These are phyloP conservation scores for Lentinula detonsa DNA, from an alignment of 768 basidiomycete species.

Conservation along the genomic window DNA sequence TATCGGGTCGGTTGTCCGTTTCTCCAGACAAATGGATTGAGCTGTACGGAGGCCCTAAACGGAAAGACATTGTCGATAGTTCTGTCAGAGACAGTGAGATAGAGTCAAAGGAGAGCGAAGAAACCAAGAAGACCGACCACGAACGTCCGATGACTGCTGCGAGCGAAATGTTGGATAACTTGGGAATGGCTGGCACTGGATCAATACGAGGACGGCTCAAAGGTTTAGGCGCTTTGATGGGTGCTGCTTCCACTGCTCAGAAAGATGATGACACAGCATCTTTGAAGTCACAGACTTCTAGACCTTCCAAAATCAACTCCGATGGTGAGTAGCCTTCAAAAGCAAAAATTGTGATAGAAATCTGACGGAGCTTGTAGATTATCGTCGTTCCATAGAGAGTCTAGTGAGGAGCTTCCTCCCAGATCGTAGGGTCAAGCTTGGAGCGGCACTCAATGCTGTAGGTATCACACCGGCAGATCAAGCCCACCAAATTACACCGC, in stretches of 20 bases:
- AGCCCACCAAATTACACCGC: slow-evolving; percentile 58
- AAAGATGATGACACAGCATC: slow-evolving; percentile 68
- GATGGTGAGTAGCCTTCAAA: background rate
- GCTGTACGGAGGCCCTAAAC: slow-evolving; percentile 70
- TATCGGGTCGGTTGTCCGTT: slow-evolving; percentile 74
- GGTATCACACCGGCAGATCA: slow-evolving; percentile 61
- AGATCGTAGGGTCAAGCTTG: slow-evolving; percentile 84
- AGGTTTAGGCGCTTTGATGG: slow-evolving; percentile 48
- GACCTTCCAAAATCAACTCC: slow-evolving; percentile 22
- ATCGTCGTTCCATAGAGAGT: slow-evolving; percentile 76
- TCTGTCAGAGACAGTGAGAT: slow-evolving; percentile 14
- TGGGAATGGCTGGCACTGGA: slow-evolving; percentile 25
- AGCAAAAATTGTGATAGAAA: background rate
- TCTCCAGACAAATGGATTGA: slow-evolving; percentile 70
- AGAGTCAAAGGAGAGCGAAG: slow-evolving; percentile 16
- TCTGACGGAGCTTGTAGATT: slow-evolving; percentile 31
- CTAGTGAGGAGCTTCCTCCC: slow-evolving; percentile 76
- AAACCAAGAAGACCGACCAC: slow-evolving; percentile 13
- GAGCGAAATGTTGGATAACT: slow-evolving; percentile 26
- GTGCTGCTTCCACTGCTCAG: slow-evolving; percentile 16
- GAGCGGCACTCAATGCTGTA: slow-evolving; percentile 66
- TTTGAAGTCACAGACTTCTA: slow-evolving; percentile 22
- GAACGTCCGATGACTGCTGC: slow-evolving; percentile 17
- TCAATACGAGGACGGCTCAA: slow-evolving; percentile 48
- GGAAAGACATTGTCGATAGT: slow-evolving; percentile 18